Percentiles rank a stretch among this genome's conserved stretches.
Conservation (phyloP, 1,284 basidiomycete species). For the Irpex rosettiformis region DNA sequence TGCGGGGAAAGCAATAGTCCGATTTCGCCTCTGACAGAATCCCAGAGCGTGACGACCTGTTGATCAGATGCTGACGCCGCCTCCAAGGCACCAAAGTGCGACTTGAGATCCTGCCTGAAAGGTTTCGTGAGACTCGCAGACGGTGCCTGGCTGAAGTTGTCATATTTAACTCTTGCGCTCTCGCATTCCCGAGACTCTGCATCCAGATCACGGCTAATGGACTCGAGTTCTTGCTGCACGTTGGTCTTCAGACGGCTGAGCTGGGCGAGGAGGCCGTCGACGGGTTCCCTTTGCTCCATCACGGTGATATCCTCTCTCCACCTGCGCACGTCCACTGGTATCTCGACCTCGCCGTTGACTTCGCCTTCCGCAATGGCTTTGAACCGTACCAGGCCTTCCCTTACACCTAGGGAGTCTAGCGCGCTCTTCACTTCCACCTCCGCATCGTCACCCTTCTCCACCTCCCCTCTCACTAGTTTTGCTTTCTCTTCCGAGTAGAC, state of each 20-base stretch:
- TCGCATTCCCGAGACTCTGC: slow-evolving; percentile 82
- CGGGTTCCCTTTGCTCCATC: slow-evolving; percentile 62
- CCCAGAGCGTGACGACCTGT: slow-evolving; percentile 78
- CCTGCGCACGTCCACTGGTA: slow-evolving; percentile 70
- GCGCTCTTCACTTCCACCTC: slow-evolving; percentile 81
- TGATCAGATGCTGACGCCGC: slow-evolving; percentile 79
- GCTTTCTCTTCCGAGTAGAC: slow-evolving; percentile 99
- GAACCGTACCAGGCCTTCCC: slow-evolving; percentile 74
- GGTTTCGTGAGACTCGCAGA: slow-evolving; percentile 71
- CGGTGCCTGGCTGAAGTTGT: slow-evolving; percentile 92
- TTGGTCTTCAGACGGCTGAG: slow-evolving; percentile 61
- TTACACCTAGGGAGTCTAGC: slow-evolving; percentile 82
- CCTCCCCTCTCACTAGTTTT: slow-evolving; percentile 88
- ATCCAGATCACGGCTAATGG: slow-evolving; percentile 64
- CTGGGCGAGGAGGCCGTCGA: slow-evolving; percentile 60
- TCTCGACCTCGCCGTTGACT: slow-evolving; percentile 62
- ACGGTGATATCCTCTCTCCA: slow-evolving; percentile 77
- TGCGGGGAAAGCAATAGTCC: slow-evolving; percentile 60
- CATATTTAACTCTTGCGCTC: slow-evolving; percentile 81
- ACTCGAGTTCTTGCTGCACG: slow-evolving; percentile 62
- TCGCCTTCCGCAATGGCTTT: slow-evolving; percentile 75
- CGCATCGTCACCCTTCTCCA: slow-evolving; percentile 81
- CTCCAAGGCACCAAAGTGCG: slow-evolving; percentile 72
- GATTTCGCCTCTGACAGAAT: slow-evolving; percentile 67
- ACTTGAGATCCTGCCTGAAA: slow-evolving; percentile 78